Conservation (phyloP, 371 early-diverging fungal genomes). For the Umbelopsis sp. region DNA sequence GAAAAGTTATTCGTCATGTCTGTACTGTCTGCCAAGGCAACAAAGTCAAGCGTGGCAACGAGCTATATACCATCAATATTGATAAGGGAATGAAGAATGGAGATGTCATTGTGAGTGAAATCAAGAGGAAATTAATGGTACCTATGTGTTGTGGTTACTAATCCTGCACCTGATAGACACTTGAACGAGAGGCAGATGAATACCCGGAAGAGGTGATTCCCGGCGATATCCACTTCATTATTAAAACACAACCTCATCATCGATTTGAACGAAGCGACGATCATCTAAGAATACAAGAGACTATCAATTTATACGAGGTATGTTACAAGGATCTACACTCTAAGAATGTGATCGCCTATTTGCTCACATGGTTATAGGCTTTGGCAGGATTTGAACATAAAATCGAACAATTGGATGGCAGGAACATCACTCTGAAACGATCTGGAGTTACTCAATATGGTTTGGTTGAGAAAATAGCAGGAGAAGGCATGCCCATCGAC, state of each 20-base stretch:
- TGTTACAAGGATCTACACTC: neutral
- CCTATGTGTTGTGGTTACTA: too few species aligned
- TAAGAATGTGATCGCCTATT: too few species aligned
- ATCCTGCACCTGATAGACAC: constrained; percentile 32
- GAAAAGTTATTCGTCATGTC: constrained; percentile 76
- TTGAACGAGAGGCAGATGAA: constrained; percentile 94
- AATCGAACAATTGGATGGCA: constrained; percentile 86
- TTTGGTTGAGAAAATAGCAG: constrained; percentile 73
- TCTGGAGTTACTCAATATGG: constrained; percentile 71
- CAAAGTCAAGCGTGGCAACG: constrained; percentile 84
- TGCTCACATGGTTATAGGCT: constrained; percentile 48
- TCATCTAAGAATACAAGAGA: constrained; percentile 81
- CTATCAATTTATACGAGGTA: constrained; percentile 79
- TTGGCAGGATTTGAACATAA: constrained; percentile 85
- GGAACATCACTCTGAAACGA: constrained; percentile 63
- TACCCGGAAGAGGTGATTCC: constrained; percentile 79
- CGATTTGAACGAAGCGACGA: constrained; percentile 82
- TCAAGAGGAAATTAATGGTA: too few species aligned
- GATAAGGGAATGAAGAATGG: constrained; percentile 90
- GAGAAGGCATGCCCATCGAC: constrained; percentile 85
- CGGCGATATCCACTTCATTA: constrained; percentile 87
- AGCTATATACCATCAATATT: constrained; percentile 78
- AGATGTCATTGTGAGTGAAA: constrained; percentile 62
- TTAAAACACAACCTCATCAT: constrained; percentile 80
- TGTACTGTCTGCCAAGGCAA: constrained; percentile 87